Base-by-base conservation (phyloP, 345 rosid species). In the Citrus sp. region DNA sequence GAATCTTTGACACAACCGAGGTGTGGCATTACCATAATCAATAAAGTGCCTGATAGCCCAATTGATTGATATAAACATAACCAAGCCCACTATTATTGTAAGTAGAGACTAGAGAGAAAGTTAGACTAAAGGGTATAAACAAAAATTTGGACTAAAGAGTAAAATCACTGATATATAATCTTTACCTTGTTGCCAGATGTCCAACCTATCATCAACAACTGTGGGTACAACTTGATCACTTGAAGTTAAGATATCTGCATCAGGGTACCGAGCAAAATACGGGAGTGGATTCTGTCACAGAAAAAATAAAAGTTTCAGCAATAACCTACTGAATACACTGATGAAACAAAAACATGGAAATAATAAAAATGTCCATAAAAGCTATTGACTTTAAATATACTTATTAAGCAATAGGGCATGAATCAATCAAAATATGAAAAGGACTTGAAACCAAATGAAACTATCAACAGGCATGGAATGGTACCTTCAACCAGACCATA, bases 401-500 rank as follows among this genome's bases (percentile, higher is more conserved):
- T 27, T 28, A 74, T 25, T 61, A 56, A 62, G 6, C 30, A 54
- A 24, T 14, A 42, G 22, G 66, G 12, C 30, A 42, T 42, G 27
- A 42, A 74, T 25, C 24, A 60, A 40, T 61, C 8, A 25, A 21
- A 27, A 64, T 9, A 13, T 46, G 51, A 46, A 46, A 49, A 38
- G n/a, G 61, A 16, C 30, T 56, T 61, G 70, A 42, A 12, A 56
- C 19, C n/a, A 65, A 72, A 5, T 24, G 67, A 70, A 74, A 55
- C 6, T 75, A 79, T 62, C 58, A 34, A 22, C 59, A 21, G 19
- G 37, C 38, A 12, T 22, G 64, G 49, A 54, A 38, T 12, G 61
- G 69, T 72, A 96, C 99, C 98, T 96, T 96, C 77, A 96, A 83
- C 99, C 99, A 96, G 75, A 91, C 99, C 98, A 92, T 92, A 84